phyloP scores from a whole-genome alignment of 2,329 filamentous ascomycete genomes.

The Calonectria honghensis region DNA sequence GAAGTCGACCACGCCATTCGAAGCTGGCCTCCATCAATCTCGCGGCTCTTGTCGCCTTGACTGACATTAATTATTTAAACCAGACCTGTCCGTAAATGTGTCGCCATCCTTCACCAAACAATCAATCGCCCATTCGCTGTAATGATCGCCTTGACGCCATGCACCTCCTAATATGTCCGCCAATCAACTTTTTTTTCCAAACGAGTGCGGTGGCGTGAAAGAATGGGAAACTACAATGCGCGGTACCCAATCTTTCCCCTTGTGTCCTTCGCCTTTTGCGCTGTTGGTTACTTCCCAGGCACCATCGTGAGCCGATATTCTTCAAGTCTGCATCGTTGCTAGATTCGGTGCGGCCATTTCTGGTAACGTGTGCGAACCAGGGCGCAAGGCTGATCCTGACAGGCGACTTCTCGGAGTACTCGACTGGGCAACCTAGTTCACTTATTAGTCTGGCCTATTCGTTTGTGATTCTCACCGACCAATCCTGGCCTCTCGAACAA shows the following conservation, averaged over 20 bases:
- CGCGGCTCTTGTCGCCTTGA: constrained; percentile 49
- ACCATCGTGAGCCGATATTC: not conserved
- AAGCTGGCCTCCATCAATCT: constrained; percentile 47
- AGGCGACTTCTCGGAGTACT: constrained; percentile 18
- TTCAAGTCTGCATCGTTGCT: not conserved
- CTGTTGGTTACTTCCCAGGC: not conserved
- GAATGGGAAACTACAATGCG: not conserved
- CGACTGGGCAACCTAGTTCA: not conserved
- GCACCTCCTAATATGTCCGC: constrained; percentile 45
- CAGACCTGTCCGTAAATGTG: constrained; percentile 59
- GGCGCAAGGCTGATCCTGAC: constrained; percentile 23
- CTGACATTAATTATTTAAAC: constrained; percentile 55
- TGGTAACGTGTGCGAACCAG: not conserved
- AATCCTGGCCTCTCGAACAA: not conserved
- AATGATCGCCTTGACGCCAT: constrained; percentile 55
- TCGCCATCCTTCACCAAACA: constrained; percentile 54
- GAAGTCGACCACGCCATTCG: constrained; percentile 54
- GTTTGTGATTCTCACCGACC: not conserved
- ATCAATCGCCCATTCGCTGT: constrained; percentile 55
- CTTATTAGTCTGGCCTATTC: not conserved
- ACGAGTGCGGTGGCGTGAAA: not conserved
- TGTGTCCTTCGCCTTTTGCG: not conserved
- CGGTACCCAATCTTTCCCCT: not conserved
- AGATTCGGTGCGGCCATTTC: not conserved
- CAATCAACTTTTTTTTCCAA: constrained; percentile 37